phyloP scores from a whole-genome alignment of 2,329 filamentous ascomycete genomes.

The Penicillium sp. region DNA sequence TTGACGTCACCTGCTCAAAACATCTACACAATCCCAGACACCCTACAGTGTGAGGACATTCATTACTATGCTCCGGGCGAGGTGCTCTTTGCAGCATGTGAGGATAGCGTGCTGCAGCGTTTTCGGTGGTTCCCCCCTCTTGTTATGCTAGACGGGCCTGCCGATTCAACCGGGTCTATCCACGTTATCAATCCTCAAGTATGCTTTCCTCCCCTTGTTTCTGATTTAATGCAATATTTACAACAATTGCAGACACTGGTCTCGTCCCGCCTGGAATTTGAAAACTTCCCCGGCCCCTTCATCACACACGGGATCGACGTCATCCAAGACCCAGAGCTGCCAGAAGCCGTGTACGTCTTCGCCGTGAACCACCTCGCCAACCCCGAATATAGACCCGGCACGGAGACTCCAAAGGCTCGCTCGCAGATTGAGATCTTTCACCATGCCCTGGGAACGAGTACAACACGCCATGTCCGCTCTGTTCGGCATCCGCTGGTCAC shows the following conservation, averaged over 20 bases:
- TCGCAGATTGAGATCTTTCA: slow-evolving; percentile 65
- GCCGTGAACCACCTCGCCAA: slow-evolving; percentile 65
- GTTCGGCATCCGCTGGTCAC: slow-evolving; percentile 58
- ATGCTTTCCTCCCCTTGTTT: background rate
- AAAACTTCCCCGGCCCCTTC: slow-evolving; percentile 59
- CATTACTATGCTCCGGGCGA: slow-evolving; percentile 58
- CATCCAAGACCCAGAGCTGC: slow-evolving; percentile 52
- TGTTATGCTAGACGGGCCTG: slow-evolving; percentile 47
- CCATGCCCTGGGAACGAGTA: slow-evolving; percentile 52
- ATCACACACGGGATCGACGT: slow-evolving; percentile 67
- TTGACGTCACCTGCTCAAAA: background rate
- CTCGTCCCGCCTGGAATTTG: slow-evolving; percentile 53
- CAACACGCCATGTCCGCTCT: slow-evolving; percentile 56
- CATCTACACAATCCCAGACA: slow-evolving; percentile 55
- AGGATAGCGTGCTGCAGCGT: slow-evolving; percentile 49
- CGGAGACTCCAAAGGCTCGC: slow-evolving; percentile 45
- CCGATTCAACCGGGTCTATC: slow-evolving; percentile 35
- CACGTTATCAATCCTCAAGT: slow-evolving; percentile 61
- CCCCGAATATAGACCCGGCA: slow-evolving; percentile 37
- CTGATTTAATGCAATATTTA: background rate
- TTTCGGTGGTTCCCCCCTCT: slow-evolving; percentile 60
- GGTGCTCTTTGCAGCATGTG: slow-evolving; percentile 62
- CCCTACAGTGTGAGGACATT: slow-evolving; percentile 64
- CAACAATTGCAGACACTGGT: slow-evolving; percentile 47
- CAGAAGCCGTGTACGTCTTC: slow-evolving; percentile 61